phyloP scores from a whole-genome alignment of 148 eudicot species.

The Silene latifolia region DNA sequence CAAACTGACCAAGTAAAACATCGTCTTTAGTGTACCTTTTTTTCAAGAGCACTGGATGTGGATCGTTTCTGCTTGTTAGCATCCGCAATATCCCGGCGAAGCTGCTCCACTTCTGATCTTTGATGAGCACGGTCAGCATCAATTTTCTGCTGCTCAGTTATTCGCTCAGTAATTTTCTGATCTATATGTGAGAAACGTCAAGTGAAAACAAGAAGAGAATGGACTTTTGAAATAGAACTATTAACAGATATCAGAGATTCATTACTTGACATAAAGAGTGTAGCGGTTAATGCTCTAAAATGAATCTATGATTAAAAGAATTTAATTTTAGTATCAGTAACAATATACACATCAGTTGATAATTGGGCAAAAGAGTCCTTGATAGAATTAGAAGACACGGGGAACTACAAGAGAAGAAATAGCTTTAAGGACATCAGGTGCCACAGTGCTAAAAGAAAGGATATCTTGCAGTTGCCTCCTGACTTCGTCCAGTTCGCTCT shows the following conservation, averaged over 20 bases:
- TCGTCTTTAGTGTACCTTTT: constrained; percentile 51
- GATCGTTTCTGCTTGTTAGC: constrained; percentile 82
- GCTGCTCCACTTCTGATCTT: constrained; percentile 80
- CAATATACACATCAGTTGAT: background rate
- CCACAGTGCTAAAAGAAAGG: constrained; percentile 39
- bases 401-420: constrained; percentile 3
- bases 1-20: background rate
- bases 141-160: constrained; percentile 91
- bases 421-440: background rate
- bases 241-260: background rate
- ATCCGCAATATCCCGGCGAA: constrained; percentile 66
- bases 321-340: background rate
- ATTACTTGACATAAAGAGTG: background rate
- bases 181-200: constrained; percentile 71
- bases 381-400: background rate
- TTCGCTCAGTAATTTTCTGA: constrained; percentile 64
- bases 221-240: background rate
- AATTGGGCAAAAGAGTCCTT: background rate
- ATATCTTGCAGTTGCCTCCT: constrained; percentile 74
- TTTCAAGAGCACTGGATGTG: constrained; percentile 62
- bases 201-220: constrained; percentile 34
- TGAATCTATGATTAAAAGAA: background rate
- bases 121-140: constrained; percentile 92
- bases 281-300: background rate
- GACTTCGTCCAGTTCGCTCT: constrained; percentile 58